Evolutionary conservation across 257 asterid genomes (phyloP).

Genomic region (Scutellaria galericulata): DNA sequence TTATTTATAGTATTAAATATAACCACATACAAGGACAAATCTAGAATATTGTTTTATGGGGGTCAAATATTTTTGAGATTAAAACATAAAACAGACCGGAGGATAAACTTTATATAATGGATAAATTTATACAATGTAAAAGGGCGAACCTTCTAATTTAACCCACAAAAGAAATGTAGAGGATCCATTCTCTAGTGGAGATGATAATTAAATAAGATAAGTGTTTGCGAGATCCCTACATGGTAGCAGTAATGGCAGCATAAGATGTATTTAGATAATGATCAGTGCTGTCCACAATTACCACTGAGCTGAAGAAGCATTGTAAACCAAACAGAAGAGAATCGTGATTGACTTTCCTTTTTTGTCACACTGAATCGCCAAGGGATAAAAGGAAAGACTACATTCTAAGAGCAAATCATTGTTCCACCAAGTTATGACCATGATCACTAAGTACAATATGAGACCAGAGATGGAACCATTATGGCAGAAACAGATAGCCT

Average conservation of each 20-base stretch:
- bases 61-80: too few species aligned
- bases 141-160: too few species aligned
- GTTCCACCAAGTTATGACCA: slow-evolving; percentile 16
- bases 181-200: background rate
- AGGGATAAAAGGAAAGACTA: background rate
- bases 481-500: slow-evolving; percentile 5
- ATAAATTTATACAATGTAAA: too few species aligned
- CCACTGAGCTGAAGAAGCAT: slow-evolving; percentile 31
- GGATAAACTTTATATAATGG: too few species aligned
- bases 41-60: too few species aligned
- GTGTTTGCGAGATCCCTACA: slow-evolving; percentile 41
- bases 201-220: slow-evolving; percentile 5
- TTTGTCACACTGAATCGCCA: slow-evolving; percentile 24
- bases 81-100: too few species aligned
- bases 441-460: slow-evolving; percentile 9
- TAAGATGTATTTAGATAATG: background rate
- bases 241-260: slow-evolving; percentile 38
- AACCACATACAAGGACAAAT: too few species aligned
- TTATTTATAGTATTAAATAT: too few species aligned
- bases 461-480: background rate
- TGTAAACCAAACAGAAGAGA: slow-evolving; percentile 7
- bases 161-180: too few species aligned
- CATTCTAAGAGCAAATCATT: background rate
- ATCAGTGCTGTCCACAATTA: slow-evolving; percentile 13
- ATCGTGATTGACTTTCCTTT: slow-evolving; percentile 14